Evolutionary conservation across 805 yeast genomes (phyloP).

Genomic region (Wickerhamiella galacta): DNA sequence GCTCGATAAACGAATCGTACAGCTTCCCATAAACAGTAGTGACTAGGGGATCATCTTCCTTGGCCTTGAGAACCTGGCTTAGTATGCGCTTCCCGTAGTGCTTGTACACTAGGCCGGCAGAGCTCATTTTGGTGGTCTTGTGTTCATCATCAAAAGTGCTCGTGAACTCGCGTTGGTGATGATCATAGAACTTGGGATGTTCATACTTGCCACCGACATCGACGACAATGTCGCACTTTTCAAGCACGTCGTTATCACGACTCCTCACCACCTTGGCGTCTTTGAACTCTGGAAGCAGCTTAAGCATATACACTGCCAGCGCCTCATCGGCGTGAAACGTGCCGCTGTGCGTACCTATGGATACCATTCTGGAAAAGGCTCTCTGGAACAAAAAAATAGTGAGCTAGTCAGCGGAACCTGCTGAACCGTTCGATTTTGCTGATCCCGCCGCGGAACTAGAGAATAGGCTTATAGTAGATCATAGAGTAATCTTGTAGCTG

Average conservation of each 20-base stretch:
- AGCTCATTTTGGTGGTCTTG: constrained; percentile 64
- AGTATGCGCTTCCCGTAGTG: constrained; percentile 28
- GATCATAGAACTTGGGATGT: constrained; percentile 74
- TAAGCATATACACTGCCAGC: constrained; percentile 76
- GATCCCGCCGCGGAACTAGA: too few relatives aligned
- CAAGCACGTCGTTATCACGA: constrained; percentile 70
- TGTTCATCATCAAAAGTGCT: constrained; percentile 46
- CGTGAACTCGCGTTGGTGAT: constrained; percentile 83
- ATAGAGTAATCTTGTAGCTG: background rate
- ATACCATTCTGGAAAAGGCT: constrained; percentile 21
- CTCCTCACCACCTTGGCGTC: constrained; percentile 64
- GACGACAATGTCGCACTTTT: constrained; percentile 74
- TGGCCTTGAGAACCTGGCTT: constrained; percentile 30
- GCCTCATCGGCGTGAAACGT: constrained; percentile 96
- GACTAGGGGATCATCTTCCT: constrained; percentile 27
- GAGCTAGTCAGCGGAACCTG: too few relatives aligned
- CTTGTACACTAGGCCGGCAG: constrained; percentile 87
- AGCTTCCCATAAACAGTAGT: constrained; percentile 55
- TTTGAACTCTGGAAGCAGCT: constrained; percentile 48
- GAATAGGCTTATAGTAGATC: too few relatives aligned
- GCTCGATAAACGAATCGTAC: constrained; percentile 77
- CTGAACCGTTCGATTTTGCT: too few relatives aligned
- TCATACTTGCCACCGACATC: constrained; percentile 92
- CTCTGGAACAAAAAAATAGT: too few relatives aligned
- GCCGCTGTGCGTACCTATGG: constrained; percentile 66